phyloP scores from a whole-genome alignment of 345 rosid genomes.

The Brassica rapa region DNA sequence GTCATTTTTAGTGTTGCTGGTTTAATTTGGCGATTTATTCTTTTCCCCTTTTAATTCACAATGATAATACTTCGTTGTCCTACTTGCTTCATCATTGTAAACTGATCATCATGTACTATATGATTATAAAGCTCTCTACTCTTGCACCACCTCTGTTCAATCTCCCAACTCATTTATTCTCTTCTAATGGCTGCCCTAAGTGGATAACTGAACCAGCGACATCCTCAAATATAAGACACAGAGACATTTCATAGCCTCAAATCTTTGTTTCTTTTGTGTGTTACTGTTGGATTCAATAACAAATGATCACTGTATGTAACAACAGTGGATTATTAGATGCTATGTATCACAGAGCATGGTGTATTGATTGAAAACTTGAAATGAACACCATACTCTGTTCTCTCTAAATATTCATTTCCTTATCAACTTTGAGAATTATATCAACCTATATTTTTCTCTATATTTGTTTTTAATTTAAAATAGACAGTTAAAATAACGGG shows the following conservation, averaged over 20 bases:
- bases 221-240: background rate
- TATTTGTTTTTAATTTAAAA: no score
- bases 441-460: no score
- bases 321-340: background rate
- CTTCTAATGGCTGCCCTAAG: background rate
- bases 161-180: background rate
- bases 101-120: constrained; percentile 21
- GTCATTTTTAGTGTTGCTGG: background rate
- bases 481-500: background rate
- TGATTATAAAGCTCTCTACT: constrained; percentile 5
- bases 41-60: background rate
- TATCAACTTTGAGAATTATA: no score
- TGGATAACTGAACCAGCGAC: constrained; percentile 6
- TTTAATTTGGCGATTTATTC: background rate
- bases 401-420: no score
- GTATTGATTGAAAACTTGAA: no score
- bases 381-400: no score
- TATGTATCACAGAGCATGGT: no score
- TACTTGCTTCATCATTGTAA: constrained; percentile 10
- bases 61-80: constrained; percentile 26
- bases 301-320: background rate
- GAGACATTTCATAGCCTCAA: background rate
- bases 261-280: background rate
- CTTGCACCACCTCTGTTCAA: background rate
- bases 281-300: background rate